Percentiles rank a stretch among this genome's conserved stretches.
phyloP scores from a whole-genome alignment of 176 grass and related monocot species.

The Tuctoria greenei region DNA sequence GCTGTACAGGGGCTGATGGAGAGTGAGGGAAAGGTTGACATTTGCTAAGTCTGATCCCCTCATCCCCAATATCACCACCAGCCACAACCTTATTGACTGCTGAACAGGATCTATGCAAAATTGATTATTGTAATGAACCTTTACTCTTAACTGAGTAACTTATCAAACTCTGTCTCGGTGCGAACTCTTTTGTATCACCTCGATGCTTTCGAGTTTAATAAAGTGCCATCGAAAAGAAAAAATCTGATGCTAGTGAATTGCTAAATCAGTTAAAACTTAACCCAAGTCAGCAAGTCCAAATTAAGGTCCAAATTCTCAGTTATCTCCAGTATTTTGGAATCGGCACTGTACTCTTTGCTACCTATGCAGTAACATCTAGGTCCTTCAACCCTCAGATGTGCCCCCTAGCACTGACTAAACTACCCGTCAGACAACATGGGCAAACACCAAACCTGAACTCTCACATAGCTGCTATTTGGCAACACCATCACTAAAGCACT shows the following conservation, averaged over 20 bases:
- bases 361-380: not conserved
- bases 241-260: not conserved
- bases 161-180: constrained; percentile 4
- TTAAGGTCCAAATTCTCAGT: not conserved
- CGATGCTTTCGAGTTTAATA: too few species aligned
- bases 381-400: not conserved
- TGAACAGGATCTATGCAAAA: not conserved
- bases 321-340: not conserved
- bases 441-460: too few species aligned
- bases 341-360: not conserved
- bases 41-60: not conserved
- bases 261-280: not conserved
- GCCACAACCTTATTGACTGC: not conserved
- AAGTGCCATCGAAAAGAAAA: too few species aligned
- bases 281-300: not conserved
- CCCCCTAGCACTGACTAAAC: not conserved
- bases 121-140: not conserved
- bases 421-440: too few species aligned
- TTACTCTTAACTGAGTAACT: not conserved
- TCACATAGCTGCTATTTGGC: not conserved
- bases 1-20: not conserved
- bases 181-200: too few species aligned
- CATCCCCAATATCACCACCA: not conserved
- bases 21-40: not conserved
- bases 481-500: not conserved